Conservation (phyloP, 495 filamentous ascomycete genomes). For the Terfezia boudieri region DNA sequence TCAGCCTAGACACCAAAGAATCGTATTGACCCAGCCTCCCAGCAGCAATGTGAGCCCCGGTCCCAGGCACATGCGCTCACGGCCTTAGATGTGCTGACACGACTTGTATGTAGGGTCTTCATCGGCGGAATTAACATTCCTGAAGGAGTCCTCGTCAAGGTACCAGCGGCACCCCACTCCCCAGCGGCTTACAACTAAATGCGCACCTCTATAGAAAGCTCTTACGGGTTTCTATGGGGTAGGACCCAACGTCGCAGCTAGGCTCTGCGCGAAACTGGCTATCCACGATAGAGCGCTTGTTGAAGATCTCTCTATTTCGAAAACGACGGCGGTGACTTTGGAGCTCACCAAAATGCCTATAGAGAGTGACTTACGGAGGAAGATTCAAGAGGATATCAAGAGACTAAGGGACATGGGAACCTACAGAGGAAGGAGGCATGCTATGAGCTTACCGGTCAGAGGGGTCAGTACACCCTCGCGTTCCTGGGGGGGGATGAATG, state of each 20-base stretch:
- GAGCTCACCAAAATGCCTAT: conserved; percentile 81
- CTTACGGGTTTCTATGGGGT: conserved; percentile 81
- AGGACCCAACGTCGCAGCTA: conserved; percentile 42
- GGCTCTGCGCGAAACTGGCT: conserved; percentile 63
- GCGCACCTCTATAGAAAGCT: conserved; percentile 35
- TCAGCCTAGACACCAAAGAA: no score
- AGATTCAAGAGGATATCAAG: conserved; percentile 62
- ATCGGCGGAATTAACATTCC: conserved; percentile 69
- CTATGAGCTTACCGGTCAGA: conserved; percentile 64
- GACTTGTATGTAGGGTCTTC: conserved; percentile 34
- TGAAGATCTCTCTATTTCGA: conserved; percentile 43
- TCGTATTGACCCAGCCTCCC: no score
- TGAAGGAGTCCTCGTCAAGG: conserved; percentile 61
- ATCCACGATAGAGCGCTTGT: conserved; percentile 66
- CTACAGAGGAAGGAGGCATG: conserved; percentile 76
- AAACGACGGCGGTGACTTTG: conserved; percentile 53
- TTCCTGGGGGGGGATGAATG: neutral
- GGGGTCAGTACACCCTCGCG: conserved; percentile 22
- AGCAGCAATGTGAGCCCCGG: neutral
- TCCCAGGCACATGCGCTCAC: neutral
- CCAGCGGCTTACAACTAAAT: neutral
- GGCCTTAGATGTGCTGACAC: conserved; percentile 4
- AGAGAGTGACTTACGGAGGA: conserved; percentile 63
- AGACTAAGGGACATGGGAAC: conserved; percentile 76
- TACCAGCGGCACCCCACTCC: conserved; percentile 20